A percentile compares a stretch with the other conserved stretches of the same genome.
These are phyloP conservation scores for Phytophthora pistaciae DNA, from an alignment of 352 stramenopile species.

Conservation along the genomic window DNA sequence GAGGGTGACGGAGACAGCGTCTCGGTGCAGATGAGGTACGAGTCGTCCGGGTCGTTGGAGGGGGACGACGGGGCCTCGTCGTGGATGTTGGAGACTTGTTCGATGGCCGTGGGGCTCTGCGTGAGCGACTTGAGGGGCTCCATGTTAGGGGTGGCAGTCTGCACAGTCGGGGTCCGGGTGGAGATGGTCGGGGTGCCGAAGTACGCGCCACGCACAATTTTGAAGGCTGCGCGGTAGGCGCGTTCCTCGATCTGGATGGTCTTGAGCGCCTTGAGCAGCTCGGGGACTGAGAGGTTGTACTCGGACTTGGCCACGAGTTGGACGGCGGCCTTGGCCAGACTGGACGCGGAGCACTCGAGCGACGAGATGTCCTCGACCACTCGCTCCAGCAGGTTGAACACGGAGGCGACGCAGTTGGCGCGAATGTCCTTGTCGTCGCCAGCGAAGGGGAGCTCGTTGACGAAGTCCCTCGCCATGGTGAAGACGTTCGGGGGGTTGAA, in stretches of 20 bases:
- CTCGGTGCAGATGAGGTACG: slow-evolving; percentile 42
- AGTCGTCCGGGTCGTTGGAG: slow-evolving; percentile 20
- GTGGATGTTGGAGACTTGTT: slow-evolving; percentile 25
- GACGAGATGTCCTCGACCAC: slow-evolving; percentile 45
- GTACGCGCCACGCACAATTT: slow-evolving; percentile 44
- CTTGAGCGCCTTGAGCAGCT: slow-evolving; percentile 35
- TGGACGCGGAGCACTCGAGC: slow-evolving; percentile 48
- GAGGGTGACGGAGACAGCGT: slow-evolving; percentile 46
- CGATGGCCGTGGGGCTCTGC: slow-evolving; percentile 44
- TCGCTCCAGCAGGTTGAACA: slow-evolving; percentile 52
- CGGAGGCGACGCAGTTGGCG: slow-evolving; percentile 41
- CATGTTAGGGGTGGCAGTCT: slow-evolving; percentile 27
- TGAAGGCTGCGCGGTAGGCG: slow-evolving; percentile 43
- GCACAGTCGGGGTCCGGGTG: slow-evolving; percentile 17
- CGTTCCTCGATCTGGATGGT: slow-evolving; percentile 31
- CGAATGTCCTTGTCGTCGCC: slow-evolving; percentile 22
- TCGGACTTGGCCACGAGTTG: slow-evolving; percentile 55
- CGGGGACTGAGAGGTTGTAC: slow-evolving; percentile 34
- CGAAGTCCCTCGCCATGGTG: slow-evolving; percentile 73
- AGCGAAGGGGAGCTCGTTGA: slow-evolving; percentile 44
- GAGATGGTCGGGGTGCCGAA: slow-evolving; percentile 15
- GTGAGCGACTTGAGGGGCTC: slow-evolving; percentile 36
- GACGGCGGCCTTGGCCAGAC: slow-evolving; percentile 53
- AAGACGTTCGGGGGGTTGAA: slow-evolving; percentile 75
- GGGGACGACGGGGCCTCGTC: slow-evolving; percentile 16